Evolutionary conservation across 441 rosid species (phyloP).

Genomic region (Euphorbia schlechtendalii): DNA sequence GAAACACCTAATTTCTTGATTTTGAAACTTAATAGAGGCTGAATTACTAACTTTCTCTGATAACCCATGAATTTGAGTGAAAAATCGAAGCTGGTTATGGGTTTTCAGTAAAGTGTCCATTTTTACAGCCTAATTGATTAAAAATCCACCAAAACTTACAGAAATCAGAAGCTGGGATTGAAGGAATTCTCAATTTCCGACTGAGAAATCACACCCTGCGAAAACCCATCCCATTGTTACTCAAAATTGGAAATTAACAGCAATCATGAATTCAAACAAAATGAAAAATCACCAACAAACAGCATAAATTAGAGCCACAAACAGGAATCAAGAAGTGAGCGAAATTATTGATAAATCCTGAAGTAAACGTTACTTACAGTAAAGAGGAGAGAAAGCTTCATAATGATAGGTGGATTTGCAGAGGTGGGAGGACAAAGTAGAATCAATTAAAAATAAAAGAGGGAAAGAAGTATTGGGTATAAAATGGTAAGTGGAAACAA

Average conservation of each 20-base stretch:
- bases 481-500: too few relatives aligned
- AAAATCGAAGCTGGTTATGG: conserved; percentile 55
- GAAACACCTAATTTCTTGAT: conserved; percentile 30
- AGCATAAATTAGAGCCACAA: conserved; percentile 1
- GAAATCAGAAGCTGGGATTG: conserved; percentile 6
- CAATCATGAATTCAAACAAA: background rate
- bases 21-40: conserved; percentile 34
- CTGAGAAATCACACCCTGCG: conserved; percentile 13
- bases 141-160: conserved; percentile 19
- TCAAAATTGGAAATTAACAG: background rate
- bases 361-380: conserved; percentile 3
- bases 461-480: background rate
- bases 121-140: conserved; percentile 12
- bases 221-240: background rate
- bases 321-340: background rate
- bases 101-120: conserved; percentile 79
- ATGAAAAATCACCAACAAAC: background rate
- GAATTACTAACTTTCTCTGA: conserved; percentile 37
- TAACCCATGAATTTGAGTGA: conserved; percentile 52
- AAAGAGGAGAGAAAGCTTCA: conserved; percentile 3
- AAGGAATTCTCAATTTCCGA: conserved; percentile 10
- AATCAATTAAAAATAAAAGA: background rate
- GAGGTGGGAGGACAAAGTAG: background rate
- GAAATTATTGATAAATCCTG: background rate
- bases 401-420: conserved; percentile 4